Evolutionary conservation across 2,329 filamentous ascomycete species (phyloP), one percentile per base, ranked within the genome.

Genomic region (Metarhizium humberi): DNA sequence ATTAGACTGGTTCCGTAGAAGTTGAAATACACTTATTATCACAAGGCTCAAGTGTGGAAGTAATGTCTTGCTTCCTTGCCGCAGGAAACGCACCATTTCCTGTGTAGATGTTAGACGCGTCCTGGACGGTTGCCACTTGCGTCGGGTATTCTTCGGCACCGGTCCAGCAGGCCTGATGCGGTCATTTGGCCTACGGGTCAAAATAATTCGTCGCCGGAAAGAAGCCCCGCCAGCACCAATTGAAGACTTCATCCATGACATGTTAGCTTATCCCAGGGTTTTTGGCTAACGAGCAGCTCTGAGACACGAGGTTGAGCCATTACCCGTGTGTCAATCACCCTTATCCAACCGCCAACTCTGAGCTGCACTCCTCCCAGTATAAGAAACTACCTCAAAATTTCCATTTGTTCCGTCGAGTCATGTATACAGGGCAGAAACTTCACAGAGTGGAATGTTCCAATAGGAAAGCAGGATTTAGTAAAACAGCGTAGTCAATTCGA

Each of bases 401-500:
- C 38, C 14, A 40, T n/a, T 13, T 16, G 13, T 40, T 40, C 13
- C 38, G 38, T 40, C 38, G 38, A 40, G 38, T 16, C 10, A 40
- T 5, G 5, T n/a, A 16, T 40, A 13, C 8, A 3, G 11, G 4
- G 14, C 5, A 40, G 6, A 14, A 40, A 13, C 5, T 16, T 11
- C 5, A 40, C 38, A 16, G 14, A 40, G 13, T 36, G 38, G 2
- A 13, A 40, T 5, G 38, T 40, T 40, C 14, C 38, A 40, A 14
- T 40, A 40, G 14, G 13, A 30, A 6, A 25, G 18, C 18, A 11
- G 10, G 14, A 16, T 48, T 16, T 10, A 30, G 45, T 34, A 14
- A 16, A n/a, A 20, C 50, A 50, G 29, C 34, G 6, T 32, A 36
- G 18, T 67, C 64, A 63, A 65, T 67, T 68, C 20, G 60, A 64